Evolutionary conservation across 2,329 filamentous ascomycete genomes (phyloP).

Genomic region (Dactylellina parvicollis): DNA sequence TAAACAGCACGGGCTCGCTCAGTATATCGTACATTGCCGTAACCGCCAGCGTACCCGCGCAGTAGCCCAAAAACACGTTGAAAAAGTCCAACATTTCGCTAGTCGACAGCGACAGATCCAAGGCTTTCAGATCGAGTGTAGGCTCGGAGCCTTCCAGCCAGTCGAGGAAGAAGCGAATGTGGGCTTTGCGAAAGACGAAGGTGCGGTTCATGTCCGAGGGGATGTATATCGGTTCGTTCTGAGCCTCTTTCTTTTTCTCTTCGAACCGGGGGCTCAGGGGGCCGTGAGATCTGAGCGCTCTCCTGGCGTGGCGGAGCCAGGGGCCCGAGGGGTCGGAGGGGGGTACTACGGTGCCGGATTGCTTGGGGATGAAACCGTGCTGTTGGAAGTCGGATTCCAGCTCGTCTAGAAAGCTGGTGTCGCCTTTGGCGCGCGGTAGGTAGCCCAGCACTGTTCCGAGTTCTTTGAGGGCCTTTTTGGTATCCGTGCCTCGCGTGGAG

Average conservation of each 20-base stretch:
- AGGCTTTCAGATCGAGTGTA: neutral
- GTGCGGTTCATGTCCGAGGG: neutral
- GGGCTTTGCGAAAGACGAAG: neutral
- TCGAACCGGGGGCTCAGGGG: neutral
- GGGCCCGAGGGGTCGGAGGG: neutral
- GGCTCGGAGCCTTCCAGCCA: neutral
- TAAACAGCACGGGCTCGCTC: neutral
- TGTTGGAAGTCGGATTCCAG: neutral
- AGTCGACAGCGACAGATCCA: neutral
- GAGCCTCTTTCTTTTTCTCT: neutral
- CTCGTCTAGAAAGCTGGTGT: neutral
- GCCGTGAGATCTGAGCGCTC: neutral
- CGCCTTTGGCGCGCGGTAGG: neutral
- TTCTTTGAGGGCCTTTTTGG: neutral
- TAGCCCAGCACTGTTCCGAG: neutral
- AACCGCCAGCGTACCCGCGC: neutral
- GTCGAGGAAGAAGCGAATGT: neutral
- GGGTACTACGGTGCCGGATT: neutral
- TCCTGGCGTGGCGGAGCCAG: neutral
- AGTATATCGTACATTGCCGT: slow-evolving; percentile 4
- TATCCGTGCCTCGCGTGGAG: neutral
- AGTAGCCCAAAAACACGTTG: slow-evolving; percentile 2
- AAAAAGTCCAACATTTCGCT: neutral
- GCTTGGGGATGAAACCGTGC: slow-evolving; percentile 5
- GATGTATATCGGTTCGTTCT: neutral